These are phyloP conservation scores for Aureobasidium lini DNA, from an alignment of 2,329 filamentous ascomycete species.

Conservation along the genomic window DNA sequence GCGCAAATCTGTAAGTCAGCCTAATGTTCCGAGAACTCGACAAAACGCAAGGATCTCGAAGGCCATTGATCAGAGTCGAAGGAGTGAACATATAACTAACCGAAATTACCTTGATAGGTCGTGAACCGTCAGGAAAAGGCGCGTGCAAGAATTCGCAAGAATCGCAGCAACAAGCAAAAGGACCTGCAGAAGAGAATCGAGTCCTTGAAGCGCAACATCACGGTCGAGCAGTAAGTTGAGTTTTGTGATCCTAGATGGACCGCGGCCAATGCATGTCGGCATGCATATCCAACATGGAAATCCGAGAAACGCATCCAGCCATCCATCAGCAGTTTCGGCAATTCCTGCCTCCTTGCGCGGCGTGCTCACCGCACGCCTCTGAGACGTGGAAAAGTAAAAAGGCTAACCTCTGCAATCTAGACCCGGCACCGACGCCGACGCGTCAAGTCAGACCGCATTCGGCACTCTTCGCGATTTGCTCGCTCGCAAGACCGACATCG, in stretches of 20 bases:
- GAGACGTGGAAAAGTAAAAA: neutral
- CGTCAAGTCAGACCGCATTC: neutral
- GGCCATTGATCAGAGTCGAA: neutral
- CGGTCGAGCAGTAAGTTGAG: neutral
- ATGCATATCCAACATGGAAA: slow-evolving; percentile 2
- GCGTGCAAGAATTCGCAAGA: neutral
- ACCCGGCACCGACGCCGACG: neutral
- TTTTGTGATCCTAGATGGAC: neutral
- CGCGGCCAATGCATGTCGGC: neutral
- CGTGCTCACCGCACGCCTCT: neutral
- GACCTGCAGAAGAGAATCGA: neutral
- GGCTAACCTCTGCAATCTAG: neutral
- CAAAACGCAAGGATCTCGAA: too few relatives aligned
- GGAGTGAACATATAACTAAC: neutral
- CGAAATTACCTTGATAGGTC: neutral
- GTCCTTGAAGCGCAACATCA: neutral
- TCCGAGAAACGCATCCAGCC: neutral
- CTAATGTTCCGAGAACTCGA: too few relatives aligned
- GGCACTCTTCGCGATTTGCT: neutral
- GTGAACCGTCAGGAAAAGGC: neutral
- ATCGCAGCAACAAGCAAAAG: neutral
- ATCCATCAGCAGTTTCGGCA: neutral
- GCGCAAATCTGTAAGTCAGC: neutral
- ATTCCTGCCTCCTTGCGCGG: neutral
- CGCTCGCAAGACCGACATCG: neutral